Evolutionary conservation across 2,329 filamentous ascomycete species (phyloP).

Genomic region (Xylaria sp.): DNA sequence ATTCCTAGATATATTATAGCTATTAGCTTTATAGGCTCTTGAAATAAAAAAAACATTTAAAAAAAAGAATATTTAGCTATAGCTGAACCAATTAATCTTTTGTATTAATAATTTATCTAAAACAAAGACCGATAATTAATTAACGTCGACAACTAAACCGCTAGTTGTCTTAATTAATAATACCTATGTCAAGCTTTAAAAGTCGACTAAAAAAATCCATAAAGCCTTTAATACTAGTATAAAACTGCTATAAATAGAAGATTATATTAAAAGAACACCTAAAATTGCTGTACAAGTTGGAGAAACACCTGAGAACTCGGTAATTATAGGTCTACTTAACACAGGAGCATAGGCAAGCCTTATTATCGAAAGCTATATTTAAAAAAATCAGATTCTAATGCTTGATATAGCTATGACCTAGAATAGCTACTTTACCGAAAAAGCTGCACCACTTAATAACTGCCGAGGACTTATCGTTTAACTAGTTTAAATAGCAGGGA

Average conservation of each 20-base stretch:
- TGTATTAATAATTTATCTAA: not conserved
- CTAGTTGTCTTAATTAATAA: not conserved
- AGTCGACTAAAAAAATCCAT: not conserved
- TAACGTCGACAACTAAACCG: not conserved
- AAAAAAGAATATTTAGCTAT: not conserved
- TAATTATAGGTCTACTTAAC: not conserved
- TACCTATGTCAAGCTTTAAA: not conserved
- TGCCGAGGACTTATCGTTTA: not conserved
- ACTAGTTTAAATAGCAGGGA: not conserved
- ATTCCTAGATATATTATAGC: not conserved
- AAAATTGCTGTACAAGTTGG: not conserved
- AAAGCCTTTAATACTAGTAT: not conserved
- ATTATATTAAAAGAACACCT: not conserved
- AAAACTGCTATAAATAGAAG: not conserved
- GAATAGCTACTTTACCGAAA: not conserved
- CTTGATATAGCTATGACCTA: not conserved
- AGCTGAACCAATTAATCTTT: not conserved
- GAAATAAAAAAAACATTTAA: not conserved
- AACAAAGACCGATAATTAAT: not conserved
- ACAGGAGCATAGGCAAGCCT: not conserved
- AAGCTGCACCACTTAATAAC: not conserved
- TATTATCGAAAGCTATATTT: not conserved
- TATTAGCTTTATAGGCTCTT: not conserved
- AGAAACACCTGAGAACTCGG: not conserved
- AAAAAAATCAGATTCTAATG: not conserved